phyloP scores from a whole-genome alignment of 1,284 basidiomycete species.

The Trametes pubescens region DNA sequence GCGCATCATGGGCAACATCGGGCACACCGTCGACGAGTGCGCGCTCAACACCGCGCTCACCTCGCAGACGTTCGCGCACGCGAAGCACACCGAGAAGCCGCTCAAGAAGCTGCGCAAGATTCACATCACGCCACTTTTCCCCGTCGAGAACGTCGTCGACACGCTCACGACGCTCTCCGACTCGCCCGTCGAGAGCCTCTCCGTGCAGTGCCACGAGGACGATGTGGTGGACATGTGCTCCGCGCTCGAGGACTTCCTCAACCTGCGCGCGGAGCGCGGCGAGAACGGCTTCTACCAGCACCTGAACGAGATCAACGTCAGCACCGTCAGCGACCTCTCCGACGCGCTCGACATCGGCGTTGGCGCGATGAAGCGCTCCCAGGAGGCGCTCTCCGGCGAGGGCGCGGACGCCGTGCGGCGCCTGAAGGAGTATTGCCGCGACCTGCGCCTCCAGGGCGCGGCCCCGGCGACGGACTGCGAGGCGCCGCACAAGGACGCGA shows the following conservation, averaged over 20 bases:
- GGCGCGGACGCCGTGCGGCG: constrained; percentile 41
- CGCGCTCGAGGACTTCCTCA: constrained; percentile 64
- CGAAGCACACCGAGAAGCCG: constrained; percentile 56
- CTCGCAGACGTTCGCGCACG: constrained; percentile 48
- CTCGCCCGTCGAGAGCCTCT: constrained; percentile 66
- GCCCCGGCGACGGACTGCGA: constrained; percentile 3
- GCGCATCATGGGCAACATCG: constrained; percentile 65
- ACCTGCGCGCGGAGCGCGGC: constrained; percentile 56
- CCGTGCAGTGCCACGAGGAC: constrained; percentile 65
- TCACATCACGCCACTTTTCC: constrained; percentile 68
- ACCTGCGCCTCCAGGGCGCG: constrained; percentile 39
- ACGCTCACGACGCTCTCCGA: constrained; percentile 65
- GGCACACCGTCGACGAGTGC: constrained; percentile 60
- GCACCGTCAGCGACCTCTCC: constrained; percentile 40
- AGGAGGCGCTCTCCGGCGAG: constrained; percentile 34
- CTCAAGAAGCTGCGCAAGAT: constrained; percentile 60
- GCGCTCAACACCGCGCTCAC: constrained; percentile 61
- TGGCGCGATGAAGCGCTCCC: constrained; percentile 19
- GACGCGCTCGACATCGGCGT: constrained; percentile 39
- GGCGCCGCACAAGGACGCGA: constrained; percentile 18
- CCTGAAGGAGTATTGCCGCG: constrained; percentile 44
- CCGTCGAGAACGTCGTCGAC: constrained; percentile 64
- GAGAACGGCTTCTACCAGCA: constrained; percentile 43
- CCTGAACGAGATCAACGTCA: constrained; percentile 41
- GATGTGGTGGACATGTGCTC: constrained; percentile 65